These are phyloP conservation scores for Endocalyx cinctus DNA, from an alignment of 2,329 filamentous ascomycete species.

Conservation along the genomic window DNA sequence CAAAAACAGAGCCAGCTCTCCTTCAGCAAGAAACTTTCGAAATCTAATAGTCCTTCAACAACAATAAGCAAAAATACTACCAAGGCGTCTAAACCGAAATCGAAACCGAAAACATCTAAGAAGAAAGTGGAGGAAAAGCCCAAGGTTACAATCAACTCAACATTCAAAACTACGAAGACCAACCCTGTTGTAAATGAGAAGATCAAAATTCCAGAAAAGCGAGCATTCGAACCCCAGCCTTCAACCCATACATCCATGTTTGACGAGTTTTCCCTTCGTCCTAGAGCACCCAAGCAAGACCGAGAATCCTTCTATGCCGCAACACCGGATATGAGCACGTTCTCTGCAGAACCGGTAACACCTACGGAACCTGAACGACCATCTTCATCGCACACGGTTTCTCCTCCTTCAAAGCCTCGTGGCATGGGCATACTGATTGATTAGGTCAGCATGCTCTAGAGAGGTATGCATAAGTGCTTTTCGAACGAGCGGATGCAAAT, in stretches of 20 bases:
- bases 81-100: constrained; percentile 26
- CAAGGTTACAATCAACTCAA: constrained; percentile 22
- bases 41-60: constrained; percentile 17
- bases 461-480: neutral
- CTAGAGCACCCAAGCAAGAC: constrained; percentile 13
- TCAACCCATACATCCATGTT: constrained; percentile 12
- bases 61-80: constrained; percentile 30
- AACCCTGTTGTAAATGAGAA: constrained; percentile 2
- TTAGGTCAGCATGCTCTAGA: constrained; percentile 5
- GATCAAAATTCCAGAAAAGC: constrained; percentile 23
- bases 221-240: constrained; percentile 15
- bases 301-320: constrained; percentile 5
- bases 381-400: constrained; percentile 18
- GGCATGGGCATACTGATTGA: constrained; percentile 24
- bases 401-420: constrained; percentile 24
- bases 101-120: constrained; percentile 36
- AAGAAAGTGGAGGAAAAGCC: constrained; percentile 39
- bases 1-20: constrained; percentile 49
- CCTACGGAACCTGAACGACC: constrained; percentile 14
- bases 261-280: constrained; percentile 24
- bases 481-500: no score
- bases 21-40: constrained; percentile 30
- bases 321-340: constrained; percentile 2
- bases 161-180: constrained; percentile 25
- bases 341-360: constrained; percentile 16